These are phyloP conservation scores for Vitis hybrid DNA, from an alignment of 177 flowering plant species.

Conservation along the genomic window DNA sequence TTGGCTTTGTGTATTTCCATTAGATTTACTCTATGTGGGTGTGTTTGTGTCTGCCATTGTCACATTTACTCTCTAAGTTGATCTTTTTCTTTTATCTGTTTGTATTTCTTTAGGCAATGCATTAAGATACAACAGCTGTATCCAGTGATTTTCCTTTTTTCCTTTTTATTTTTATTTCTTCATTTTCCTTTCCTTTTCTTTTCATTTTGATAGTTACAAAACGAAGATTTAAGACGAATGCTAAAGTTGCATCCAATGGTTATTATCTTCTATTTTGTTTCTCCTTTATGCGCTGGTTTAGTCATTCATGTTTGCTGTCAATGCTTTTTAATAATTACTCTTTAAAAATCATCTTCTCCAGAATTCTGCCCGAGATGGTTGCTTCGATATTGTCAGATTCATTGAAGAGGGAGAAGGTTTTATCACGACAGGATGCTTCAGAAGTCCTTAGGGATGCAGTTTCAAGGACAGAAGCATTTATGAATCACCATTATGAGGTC, in stretches of 20 bases:
- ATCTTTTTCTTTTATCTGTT: too few species aligned
- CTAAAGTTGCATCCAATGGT: background rate
- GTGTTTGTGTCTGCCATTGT: too few species aligned
- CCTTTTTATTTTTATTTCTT: too few species aligned
- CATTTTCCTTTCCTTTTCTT: too few species aligned
- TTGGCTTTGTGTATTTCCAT: too few species aligned
- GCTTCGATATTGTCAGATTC: constrained; percentile 64
- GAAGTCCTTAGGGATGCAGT: constrained; percentile 89
- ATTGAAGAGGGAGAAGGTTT: constrained; percentile 58
- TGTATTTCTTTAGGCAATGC: too few species aligned
- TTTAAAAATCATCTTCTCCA: constrained; percentile 26
- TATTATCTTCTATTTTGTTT: background rate
- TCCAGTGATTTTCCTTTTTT: too few species aligned
- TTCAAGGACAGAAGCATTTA: constrained; percentile 68
- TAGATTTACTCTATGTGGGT: too few species aligned
- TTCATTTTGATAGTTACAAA: too few species aligned
- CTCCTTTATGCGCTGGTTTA: background rate
- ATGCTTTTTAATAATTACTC: constrained; percentile 1
- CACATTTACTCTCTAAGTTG: too few species aligned
- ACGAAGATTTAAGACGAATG: too few species aligned
- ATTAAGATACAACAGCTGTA: too few species aligned
- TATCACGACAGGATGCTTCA: constrained; percentile 76
- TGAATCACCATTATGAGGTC: constrained; percentile 93
- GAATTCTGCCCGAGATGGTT: constrained; percentile 71
- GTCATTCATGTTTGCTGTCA: background rate